A percentile compares a stretch with the other conserved stretches of the same genome.
phyloP scores from a whole-genome alignment of 305 asterid species.

The Fraxinus dipetala region DNA sequence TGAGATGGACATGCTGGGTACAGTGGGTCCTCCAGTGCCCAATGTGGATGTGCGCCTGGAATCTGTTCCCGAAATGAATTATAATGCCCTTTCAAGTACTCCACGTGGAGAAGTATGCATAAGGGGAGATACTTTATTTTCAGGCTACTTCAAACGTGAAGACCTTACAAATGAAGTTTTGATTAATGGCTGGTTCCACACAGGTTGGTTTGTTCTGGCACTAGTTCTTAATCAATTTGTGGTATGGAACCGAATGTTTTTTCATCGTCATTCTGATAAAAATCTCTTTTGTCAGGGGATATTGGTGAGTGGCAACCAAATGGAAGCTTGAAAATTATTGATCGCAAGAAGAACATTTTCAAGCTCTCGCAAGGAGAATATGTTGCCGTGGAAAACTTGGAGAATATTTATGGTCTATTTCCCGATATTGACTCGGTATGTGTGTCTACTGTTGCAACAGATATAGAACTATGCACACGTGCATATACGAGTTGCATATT shows the following conservation, averaged over 20 bases:
- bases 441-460: background rate
- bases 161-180: constrained; percentile 90
- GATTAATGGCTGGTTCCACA: constrained; percentile 91
- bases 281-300: constrained; percentile 54
- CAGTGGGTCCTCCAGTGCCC: constrained; percentile 96
- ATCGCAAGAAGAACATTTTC: constrained; percentile 88
- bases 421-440: constrained; percentile 68
- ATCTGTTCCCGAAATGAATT: constrained; percentile 97
- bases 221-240: background rate
- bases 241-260: background rate
- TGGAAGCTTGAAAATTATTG: constrained; percentile 83
- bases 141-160: constrained; percentile 87
- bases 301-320: constrained; percentile 88
- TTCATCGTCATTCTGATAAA: constrained; percentile 15
- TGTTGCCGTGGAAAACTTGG: constrained; percentile 92
- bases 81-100: constrained; percentile 68
- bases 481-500: constrained; percentile 12
- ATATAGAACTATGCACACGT: background rate
- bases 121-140: constrained; percentile 71
- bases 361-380: constrained; percentile 96
- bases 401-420: constrained; percentile 65
- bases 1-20: constrained; percentile 71
- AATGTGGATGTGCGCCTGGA: constrained; percentile 86
- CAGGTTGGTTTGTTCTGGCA: constrained; percentile 52
- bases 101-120: constrained; percentile 92